Evolutionary conservation across 805 yeast genomes (phyloP), one percentile per base, ranked within the genome.

Genomic region (Yamadazyma sp.): DNA sequence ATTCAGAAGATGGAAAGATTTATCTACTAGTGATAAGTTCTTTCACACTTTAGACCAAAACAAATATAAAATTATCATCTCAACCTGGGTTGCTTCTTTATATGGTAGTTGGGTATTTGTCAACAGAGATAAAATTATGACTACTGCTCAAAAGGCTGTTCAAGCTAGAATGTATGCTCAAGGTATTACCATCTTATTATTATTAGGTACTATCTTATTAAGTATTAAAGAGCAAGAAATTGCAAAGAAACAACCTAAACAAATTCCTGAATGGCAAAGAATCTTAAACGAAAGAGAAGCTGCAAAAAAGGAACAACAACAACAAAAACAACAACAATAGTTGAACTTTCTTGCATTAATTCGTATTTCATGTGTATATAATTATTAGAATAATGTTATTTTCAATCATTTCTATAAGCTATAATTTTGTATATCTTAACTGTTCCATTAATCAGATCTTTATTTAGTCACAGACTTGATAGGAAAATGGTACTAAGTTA

Each of bases 91-190:
- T n/a, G 70, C 58, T 2, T 61, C 69, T 20, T 43, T 57, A 32
- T 56, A 72, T 47, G 95, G 88, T 1, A 82, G 94, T 4, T 86
- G 91, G 86, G 75, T 62, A 30, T 50, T 65, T 29, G 86, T 84
- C 34, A 80, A 84, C 62, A 75, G 73, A 48, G 95, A 86, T 56
- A 80, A 78, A 44, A 65, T 79, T 55, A 74, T 86, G 82, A 75
- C 86, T 36, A 73, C 70, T 44, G 63, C 93, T 4, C 95, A 86
- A 63, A 86, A 84, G 58, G 76, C 84, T 31, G 93, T 83, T 22
- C 89, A 82, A 55, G 94, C 94, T 21, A 80, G 95, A 75, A 86
- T 86, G 84, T 86, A 86, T 55, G 95, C 95, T 8, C 95, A 86
- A 60, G 85, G 82, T 45, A 61, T 84, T 36, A 83, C 95, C 1